Conservation (phyloP, 1,139 yeast genomes). For the Protomyces pachydermus region DNA sequence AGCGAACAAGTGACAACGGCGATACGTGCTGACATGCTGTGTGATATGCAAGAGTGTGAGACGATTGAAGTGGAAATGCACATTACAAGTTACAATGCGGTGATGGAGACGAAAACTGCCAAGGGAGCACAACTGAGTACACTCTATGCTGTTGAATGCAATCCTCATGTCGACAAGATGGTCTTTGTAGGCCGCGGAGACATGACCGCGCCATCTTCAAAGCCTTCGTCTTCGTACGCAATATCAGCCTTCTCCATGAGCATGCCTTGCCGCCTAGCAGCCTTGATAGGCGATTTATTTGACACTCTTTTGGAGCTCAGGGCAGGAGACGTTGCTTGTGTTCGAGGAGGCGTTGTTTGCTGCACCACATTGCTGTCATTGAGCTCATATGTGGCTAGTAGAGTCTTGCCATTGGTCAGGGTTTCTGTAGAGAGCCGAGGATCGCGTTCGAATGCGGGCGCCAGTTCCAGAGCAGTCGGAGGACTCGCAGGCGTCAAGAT, state of each 20-base stretch:
- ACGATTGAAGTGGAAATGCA: neutral
- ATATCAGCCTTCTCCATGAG: neutral
- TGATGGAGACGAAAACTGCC: neutral
- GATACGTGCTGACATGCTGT: no score
- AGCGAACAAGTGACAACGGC: no score
- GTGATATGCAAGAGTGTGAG: no score
- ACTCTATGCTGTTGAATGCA: neutral
- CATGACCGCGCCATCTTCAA: neutral
- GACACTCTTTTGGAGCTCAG: neutral
- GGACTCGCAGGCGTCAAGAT: neutral
- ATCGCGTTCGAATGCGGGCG: conserved; percentile 10
- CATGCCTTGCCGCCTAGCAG: neutral
- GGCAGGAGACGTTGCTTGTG: neutral
- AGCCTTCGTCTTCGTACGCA: conserved; percentile 12
- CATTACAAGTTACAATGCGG: neutral
- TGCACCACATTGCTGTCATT: neutral
- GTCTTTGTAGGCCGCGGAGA: neutral
- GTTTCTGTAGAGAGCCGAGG: neutral
- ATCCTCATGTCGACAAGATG: neutral
- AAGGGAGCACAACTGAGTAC: neutral
- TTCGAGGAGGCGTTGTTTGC: neutral
- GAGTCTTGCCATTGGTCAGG: neutral
- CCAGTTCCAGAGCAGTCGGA: neutral
- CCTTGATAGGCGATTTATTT: neutral
- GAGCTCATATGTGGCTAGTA: neutral